Evolutionary conservation across 2,329 filamentous ascomycete species (phyloP).

Genomic region (Truncatella angustata): DNA sequence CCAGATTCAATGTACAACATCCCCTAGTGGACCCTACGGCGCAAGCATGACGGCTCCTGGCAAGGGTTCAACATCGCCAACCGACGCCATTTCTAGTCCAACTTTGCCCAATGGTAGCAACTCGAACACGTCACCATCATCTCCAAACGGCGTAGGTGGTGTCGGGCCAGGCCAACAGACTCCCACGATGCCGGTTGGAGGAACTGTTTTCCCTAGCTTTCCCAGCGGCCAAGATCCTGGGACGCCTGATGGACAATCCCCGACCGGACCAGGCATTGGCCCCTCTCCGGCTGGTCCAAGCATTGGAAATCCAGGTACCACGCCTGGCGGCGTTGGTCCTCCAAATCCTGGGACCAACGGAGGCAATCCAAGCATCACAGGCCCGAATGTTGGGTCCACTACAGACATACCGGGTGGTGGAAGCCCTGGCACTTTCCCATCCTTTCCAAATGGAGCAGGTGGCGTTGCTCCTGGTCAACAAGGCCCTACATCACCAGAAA

Average conservation of each 20-base stretch:
- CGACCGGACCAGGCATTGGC: no score
- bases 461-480: slow-evolving; percentile 6
- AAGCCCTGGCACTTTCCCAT: neutral
- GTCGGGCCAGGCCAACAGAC: neutral
- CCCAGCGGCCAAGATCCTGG: neutral
- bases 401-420: neutral
- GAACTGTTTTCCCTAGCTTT: neutral
- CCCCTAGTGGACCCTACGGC: slow-evolving; percentile 8
- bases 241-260: neutral
- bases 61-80: slow-evolving; percentile 3
- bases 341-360: neutral
- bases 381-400: neutral
- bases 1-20: slow-evolving; percentile 6
- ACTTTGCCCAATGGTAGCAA: slow-evolving; percentile 3
- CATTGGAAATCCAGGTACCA: neutral
- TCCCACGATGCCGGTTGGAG: neutral
- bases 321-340: neutral
- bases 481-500: neutral
- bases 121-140: neutral
- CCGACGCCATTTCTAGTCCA: neutral
- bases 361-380: neutral
- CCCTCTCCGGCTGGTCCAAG: neutral
- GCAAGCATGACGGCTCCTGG: slow-evolving; percentile 5
- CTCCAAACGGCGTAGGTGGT: slow-evolving; percentile 6
- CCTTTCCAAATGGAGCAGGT: slow-evolving; percentile 7